A percentile compares a stretch with the other conserved stretches of the same genome.
phyloP scores from a whole-genome alignment of 257 asterid species.

The Forsythia suspensa region DNA sequence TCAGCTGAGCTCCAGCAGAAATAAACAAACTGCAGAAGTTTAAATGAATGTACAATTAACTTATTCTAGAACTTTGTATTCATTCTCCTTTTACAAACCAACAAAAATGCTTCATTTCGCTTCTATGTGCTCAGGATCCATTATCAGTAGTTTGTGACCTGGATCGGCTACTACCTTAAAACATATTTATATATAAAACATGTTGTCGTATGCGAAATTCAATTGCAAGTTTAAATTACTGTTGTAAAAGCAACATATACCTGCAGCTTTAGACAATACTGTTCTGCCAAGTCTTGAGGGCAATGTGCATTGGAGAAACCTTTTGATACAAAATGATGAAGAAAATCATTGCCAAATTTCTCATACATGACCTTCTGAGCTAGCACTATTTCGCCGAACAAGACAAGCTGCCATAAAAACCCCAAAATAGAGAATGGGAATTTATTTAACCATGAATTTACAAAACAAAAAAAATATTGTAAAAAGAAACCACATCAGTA shows the following conservation, averaged over 20 bases:
- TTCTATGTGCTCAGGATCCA: not conserved
- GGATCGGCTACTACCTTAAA: not conserved
- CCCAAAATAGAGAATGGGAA: not conserved
- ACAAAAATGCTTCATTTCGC: not conserved
- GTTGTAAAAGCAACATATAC: constrained; percentile 32
- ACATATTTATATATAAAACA: not conserved
- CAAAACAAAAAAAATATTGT: not conserved
- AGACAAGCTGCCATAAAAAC: constrained; percentile 49
- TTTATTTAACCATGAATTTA: not conserved
- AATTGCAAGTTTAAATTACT: not conserved
- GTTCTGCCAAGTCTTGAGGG: constrained; percentile 84
- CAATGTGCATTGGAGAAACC: constrained; percentile 68
- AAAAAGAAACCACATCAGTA: not conserved
- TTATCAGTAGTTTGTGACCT: not conserved
- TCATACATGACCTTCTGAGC: constrained; percentile 95
- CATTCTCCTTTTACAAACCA: not conserved
- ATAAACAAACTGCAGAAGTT: not conserved
- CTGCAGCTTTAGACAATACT: constrained; percentile 84
- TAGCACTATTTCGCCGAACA: constrained; percentile 77
- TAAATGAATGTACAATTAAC: not conserved
- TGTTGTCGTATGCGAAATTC: not conserved
- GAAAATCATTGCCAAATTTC: constrained; percentile 80
- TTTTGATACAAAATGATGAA: constrained; percentile 68
- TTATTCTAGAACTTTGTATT: not conserved
- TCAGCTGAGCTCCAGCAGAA: not conserved